Evolutionary conservation across 2,329 filamentous ascomycete species (phyloP), one percentile per base, ranked within the genome.

Genomic region (Ceratocystiopsis minuta): DNA sequence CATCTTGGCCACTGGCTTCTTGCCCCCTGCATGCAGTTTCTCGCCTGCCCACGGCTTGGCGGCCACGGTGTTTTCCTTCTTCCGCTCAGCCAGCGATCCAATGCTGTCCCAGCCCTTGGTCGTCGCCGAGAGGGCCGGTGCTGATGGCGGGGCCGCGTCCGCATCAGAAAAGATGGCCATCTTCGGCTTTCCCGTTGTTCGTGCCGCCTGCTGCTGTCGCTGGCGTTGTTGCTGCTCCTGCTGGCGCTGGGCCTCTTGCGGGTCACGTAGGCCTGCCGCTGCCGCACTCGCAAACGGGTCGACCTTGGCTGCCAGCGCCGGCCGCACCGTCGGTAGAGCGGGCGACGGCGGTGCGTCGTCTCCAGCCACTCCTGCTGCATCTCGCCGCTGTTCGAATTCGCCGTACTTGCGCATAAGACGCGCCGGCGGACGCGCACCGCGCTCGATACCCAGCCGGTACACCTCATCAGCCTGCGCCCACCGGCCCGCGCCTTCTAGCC

Each of bases 381-480:
- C 52, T 44, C 75, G 75, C 47, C 90, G 72, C 51, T 80, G 71
- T 60, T 93, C 79, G 52, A 98, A 98, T 57, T 96, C 88, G 52
- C 75, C 78, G 60, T 86, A 95, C 61, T 95, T 96, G 55, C 90
- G 80, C 43, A 86, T 56, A 48, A 98, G 63, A 37, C 90, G 72
- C 55, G 87, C 79, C 0, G 74, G 70, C 2, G 90, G 90, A 34
- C 83, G 72, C 4, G 90, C 90, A 52, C 92, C 86, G 36, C 78
- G 77, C 57, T 95, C 83, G 42, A 98, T 80, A 2, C 90, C 90
- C 49, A 94, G 66, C 51, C 79, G 78, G 57, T 92, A 96, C 1
- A 98, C 82, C 58, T 98, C 90, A 52, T 94, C 86, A 1, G 90
- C 88, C 58, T 98, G 90, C 17, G 68, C 71, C 81, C 85, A 95